phyloP scores from a whole-genome alignment of 768 basidiomycete genomes.

The Naganishia antarctica region DNA sequence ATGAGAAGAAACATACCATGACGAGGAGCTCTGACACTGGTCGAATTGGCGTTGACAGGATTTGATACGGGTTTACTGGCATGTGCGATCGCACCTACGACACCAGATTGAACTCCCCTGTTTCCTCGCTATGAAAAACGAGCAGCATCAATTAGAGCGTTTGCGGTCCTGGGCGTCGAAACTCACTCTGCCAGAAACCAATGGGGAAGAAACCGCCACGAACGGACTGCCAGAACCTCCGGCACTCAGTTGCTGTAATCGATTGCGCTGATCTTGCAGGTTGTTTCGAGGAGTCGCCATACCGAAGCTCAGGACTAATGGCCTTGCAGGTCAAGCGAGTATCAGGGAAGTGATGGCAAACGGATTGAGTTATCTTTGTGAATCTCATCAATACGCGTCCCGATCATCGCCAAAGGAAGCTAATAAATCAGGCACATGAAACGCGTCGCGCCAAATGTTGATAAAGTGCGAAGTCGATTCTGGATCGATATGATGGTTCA shows the following conservation, averaged over 20 bases:
- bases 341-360: constrained; percentile 8
- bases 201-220: constrained; percentile 5
- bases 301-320: neutral
- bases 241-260: constrained; percentile 15
- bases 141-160: too few species aligned
- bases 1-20: neutral
- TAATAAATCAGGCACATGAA: constrained; percentile 8
- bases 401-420: too few species aligned
- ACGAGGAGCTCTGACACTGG: neutral
- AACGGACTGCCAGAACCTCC: constrained; percentile 9
- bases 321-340: neutral
- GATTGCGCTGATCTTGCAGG: constrained; percentile 26
- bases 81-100: neutral
- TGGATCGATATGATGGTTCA: too few species aligned
- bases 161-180: too few species aligned
- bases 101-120: neutral
- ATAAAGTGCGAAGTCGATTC: too few species aligned
- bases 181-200: constrained; percentile 9
- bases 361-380: neutral
- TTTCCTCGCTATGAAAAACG: neutral
- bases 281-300: constrained; percentile 30
- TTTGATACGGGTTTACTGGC: neutral
- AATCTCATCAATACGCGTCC: neutral
- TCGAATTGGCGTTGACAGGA: neutral
- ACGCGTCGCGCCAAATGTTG: constrained; percentile 1